Base-by-base conservation (phyloP, 345 rosid genomes). In the Jatropha curcas region DNA sequence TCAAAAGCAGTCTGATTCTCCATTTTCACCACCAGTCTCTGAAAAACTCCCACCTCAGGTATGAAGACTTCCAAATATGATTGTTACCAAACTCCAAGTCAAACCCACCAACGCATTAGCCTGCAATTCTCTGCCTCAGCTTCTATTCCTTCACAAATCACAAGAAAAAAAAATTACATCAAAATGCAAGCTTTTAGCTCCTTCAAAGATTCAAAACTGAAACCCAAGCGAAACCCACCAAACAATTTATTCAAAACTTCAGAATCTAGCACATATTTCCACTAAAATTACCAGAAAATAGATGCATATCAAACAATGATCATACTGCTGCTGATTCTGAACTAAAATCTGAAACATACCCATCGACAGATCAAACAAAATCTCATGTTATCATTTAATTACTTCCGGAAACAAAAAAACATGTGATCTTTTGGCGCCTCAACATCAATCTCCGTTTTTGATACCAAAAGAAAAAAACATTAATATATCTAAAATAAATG, bases 1-100 rank as follows among this genome's bases (percentile, higher is more conserved):
- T 72, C 68, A 58, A 79, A 58, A 77, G 67, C 73, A 12, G 53
- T 83, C 76, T 59, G 80, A 72, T 82, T 82, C 48, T 84, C 89
- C 98, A 92, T 92, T 57, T 77, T 71, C 55, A n/a, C 58, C 39
- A 20, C 72, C 50, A 68, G n/a, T 62, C 70, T 31, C 50, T 48
- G 63, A 33, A 56, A 48, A 60, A 56, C 46, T 52, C 67, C 58
- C 35, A 35, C 7, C 30, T 71, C 12, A 16, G 20, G 58, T 53
- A 56, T n/a, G 25, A 41, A 60, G 5, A 31, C 74, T 72, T 62
- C 78, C 61, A 85, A 67, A 69, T 50, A 39, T 75, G 69, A 81
- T 82, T 50, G n/a, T 56, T 60, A 81, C 22, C 55, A 55, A 71
- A 75, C 43, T 52, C 74, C 37, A 75, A 24, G 58, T 34, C 27